Conservation (phyloP, 2,329 filamentous ascomycete species). For the Rasamsonia emersonii region DNA sequence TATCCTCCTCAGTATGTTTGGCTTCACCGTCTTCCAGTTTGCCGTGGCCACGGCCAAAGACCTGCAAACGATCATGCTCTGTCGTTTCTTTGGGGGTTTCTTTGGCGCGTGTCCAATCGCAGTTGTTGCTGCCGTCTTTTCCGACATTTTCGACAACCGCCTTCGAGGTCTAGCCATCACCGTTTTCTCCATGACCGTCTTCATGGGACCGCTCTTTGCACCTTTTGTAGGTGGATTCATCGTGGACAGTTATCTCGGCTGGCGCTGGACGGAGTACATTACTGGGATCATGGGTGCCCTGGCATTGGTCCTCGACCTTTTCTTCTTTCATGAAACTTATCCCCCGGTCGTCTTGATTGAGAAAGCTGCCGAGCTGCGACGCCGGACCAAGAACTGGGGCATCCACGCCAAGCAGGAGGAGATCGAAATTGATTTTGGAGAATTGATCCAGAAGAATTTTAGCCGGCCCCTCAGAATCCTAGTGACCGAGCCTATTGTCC, state of each 20-base stretch:
- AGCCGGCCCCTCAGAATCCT: conserved; percentile 38
- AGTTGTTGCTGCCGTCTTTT: conserved; percentile 47
- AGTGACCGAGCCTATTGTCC: conserved; percentile 36
- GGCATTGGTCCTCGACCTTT: conserved; percentile 38
- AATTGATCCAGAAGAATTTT: conserved; percentile 45
- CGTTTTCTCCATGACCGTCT: conserved; percentile 45
- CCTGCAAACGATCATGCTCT: conserved; percentile 45
- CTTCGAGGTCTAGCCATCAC: conserved; percentile 38
- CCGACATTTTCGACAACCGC: conserved; percentile 47
- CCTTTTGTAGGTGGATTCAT: conserved; percentile 51
- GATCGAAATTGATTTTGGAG: conserved; percentile 44
- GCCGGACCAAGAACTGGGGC: conserved; percentile 51
- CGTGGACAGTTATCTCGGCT: conserved; percentile 41
- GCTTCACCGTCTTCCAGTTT: conserved; percentile 44
- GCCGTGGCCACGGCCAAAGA: conserved; percentile 43
- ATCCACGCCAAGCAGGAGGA: conserved; percentile 53
- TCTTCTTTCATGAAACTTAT: conserved; percentile 52
- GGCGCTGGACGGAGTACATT: conserved; percentile 50
- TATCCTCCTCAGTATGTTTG: conserved; percentile 41
- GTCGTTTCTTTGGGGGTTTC: conserved; percentile 45
- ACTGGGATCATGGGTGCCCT: conserved; percentile 48
- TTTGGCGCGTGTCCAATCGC: conserved; percentile 47
- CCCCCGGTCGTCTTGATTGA: conserved; percentile 49
- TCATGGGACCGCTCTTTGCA: conserved; percentile 44
- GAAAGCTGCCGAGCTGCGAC: conserved; percentile 47